These are phyloP conservation scores for Populus alba DNA, from an alignment of 345 rosid species.

Conservation along the genomic window DNA sequence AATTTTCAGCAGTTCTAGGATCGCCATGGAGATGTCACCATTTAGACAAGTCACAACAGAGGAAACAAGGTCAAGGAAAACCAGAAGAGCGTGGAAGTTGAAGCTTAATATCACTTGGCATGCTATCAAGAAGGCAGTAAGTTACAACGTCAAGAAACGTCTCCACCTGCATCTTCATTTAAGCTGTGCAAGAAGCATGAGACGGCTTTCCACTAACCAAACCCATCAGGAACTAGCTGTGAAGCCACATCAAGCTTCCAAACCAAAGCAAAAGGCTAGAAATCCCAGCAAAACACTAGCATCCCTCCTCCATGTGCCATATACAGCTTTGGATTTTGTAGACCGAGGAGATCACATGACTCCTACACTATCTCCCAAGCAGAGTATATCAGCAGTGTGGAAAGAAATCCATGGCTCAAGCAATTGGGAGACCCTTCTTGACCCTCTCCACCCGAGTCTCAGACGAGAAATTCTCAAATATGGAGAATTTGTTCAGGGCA, in stretches of 20 bases:
- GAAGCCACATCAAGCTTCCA: background rate
- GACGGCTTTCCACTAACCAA: constrained; percentile 22
- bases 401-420: constrained; percentile 42
- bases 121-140: constrained; percentile 31
- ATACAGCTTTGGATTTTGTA: constrained; percentile 44
- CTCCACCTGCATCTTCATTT: constrained; percentile 22
- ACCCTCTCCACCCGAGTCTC: constrained; percentile 53
- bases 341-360: constrained; percentile 60
- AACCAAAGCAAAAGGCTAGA: constrained; percentile 22
- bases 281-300: constrained; percentile 40
- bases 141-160: constrained; percentile 15
- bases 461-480: constrained; percentile 56
- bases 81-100: constrained; percentile 33
- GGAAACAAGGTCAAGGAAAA: constrained; percentile 30
- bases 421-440: constrained; percentile 50
- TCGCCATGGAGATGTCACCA: constrained; percentile 29
- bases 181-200: constrained; percentile 21
- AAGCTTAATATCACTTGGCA: constrained; percentile 42
- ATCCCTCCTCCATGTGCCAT: constrained; percentile 39
- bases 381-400: constrained; percentile 47
- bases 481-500: constrained; percentile 55
- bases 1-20: background rate
- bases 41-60: constrained; percentile 14
- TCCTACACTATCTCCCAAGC: constrained; percentile 54
- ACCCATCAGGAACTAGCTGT: constrained; percentile 12